Conservation (phyloP, 169 alveolate genomes). For the Plasmodium malariae region DNA sequence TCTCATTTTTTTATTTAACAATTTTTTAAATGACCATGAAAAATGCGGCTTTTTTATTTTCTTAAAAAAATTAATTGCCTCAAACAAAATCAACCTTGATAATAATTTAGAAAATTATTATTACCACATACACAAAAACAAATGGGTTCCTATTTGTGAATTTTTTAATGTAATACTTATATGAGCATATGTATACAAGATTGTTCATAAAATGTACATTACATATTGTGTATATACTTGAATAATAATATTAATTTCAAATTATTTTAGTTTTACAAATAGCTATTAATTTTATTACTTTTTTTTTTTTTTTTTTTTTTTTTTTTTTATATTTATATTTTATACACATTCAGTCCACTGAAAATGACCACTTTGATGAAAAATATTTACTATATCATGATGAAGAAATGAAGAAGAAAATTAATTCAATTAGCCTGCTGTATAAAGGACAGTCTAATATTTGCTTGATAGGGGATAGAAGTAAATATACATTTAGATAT, state of each 20-base stretch:
- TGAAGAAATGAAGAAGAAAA: conserved; percentile 61
- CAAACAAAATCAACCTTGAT: conserved; percentile 13
- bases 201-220: background rate
- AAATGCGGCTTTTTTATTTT: conserved; percentile 30
- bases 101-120: conserved; percentile 11
- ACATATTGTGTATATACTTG: background rate
- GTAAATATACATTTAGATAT: too few relatives aligned
- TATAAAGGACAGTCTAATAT: conserved; percentile 63
- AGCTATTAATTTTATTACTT: background rate
- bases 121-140: conserved; percentile 50
- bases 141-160: conserved; percentile 32
- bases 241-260: background rate
- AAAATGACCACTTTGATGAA: conserved; percentile 14
- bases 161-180: conserved; percentile 36
- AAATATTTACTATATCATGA: conserved; percentile 56
- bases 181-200: background rate
- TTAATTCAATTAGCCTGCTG: conserved; percentile 51
- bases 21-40: conserved; percentile 58
- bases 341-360: conserved; percentile 1
- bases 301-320: background rate
- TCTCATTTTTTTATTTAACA: conserved; percentile 48
- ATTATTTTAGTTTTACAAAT: background rate
- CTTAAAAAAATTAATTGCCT: conserved; percentile 33
- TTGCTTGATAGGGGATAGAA: conserved; percentile 54
- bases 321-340: background rate